A percentile compares a stretch with the other conserved stretches of the same genome.
phyloP scores from a whole-genome alignment of 352 stramenopile species.

The Phytophthora pini region DNA sequence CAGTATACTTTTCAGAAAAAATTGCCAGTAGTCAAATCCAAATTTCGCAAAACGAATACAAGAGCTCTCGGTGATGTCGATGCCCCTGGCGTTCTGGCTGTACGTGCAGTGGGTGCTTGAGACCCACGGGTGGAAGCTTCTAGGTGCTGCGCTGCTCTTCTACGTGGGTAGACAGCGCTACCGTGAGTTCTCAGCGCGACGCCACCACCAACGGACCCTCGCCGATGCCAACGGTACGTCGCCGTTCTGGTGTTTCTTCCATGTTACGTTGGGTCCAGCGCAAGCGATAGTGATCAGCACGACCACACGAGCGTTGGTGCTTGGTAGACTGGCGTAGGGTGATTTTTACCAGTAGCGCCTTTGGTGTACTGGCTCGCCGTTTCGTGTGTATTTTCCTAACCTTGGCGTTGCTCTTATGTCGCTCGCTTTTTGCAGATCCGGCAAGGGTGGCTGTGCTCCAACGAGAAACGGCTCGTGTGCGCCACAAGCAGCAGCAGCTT shows the following conservation, averaged over 20 bases:
- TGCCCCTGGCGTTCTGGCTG: conserved; percentile 29
- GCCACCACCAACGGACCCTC: conserved; percentile 44
- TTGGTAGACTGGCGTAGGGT: conserved; percentile 28
- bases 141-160: conserved; percentile 37
- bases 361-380: conserved; percentile 9
- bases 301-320: conserved; percentile 1
- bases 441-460: conserved; percentile 59
- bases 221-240: conserved; percentile 60
- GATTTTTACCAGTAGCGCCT: conserved; percentile 17
- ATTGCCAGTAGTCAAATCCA: conserved; percentile 4
- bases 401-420: conserved; percentile 3
- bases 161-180: conserved; percentile 38
- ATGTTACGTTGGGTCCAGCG: conserved; percentile 12
- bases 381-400: conserved; percentile 16
- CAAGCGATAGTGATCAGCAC: conserved; percentile 7
- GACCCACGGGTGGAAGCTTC: conserved; percentile 61
- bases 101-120: conserved; percentile 43
- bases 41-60: conserved; percentile 22
- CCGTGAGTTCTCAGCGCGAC: conserved; percentile 31
- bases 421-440: conserved; percentile 41
- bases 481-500: conserved; percentile 59
- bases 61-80: conserved; percentile 1
- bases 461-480: conserved; percentile 63
- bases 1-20: conserved; percentile 38
- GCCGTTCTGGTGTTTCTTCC: conserved; percentile 7